Conservation (phyloP, 768 basidiomycete genomes). For the Russula griseocarnosa region DNA sequence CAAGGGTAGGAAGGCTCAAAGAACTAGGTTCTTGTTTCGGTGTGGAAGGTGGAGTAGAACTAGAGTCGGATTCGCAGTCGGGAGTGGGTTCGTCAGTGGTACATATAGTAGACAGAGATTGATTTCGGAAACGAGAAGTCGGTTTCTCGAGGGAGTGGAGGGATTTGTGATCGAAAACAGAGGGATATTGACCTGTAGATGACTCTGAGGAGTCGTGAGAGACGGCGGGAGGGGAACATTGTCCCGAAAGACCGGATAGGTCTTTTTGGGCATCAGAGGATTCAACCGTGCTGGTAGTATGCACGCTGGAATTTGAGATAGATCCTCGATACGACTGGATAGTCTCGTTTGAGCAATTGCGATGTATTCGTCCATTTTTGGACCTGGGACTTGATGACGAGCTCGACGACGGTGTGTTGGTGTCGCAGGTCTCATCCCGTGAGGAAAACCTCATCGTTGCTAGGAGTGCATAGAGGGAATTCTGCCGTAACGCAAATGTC, state of each 20-base stretch:
- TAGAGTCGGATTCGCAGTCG: conserved; percentile 8
- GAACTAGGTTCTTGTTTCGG: neutral
- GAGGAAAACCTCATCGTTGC: neutral
- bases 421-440: neutral
- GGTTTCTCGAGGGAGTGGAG: no score
- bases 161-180: no score
- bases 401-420: neutral
- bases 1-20: neutral
- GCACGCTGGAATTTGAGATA: no score
- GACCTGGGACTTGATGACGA: neutral
- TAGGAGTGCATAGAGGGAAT: neutral
- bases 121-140: conserved; percentile 15
- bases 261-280: no score
- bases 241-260: neutral
- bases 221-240: neutral
- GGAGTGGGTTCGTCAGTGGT: conserved; percentile 37
- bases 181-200: no score
- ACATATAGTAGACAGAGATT: conserved; percentile 33
- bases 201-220: no score
- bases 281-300: no score
- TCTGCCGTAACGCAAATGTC: neutral
- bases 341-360: neutral
- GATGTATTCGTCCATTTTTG: neutral
- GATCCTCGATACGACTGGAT: neutral
- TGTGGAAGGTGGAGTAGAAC: no score